Conservation (phyloP, 2,329 filamentous ascomycete genomes). For the Boeremia exigua region DNA sequence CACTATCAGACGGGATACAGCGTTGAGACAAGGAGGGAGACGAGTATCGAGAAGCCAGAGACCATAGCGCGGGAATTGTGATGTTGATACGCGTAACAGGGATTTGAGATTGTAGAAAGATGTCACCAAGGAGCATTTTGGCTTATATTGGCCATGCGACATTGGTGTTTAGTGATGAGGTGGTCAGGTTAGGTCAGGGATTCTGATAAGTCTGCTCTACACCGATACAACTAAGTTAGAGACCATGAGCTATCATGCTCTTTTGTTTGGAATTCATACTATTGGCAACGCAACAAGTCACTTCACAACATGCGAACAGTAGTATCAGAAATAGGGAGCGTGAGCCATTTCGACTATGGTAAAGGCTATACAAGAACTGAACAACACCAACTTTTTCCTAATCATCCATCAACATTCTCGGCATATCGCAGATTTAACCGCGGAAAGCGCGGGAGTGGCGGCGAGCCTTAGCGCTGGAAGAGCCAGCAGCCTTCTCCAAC, state of each 20-base stretch:
- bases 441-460: conserved; percentile 29
- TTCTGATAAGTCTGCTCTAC: too few relatives aligned
- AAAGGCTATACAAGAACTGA: conserved; percentile 27
- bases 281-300: not conserved
- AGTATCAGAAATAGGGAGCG: not conserved
- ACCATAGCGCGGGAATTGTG: conserved; percentile 5
- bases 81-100: not conserved
- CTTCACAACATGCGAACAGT: not conserved
- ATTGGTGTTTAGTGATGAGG: too few relatives aligned
- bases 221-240: too few relatives aligned
- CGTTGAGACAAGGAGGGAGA: not conserved
- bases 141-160: too few relatives aligned
- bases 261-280: too few relatives aligned
- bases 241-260: too few relatives aligned
- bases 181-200: too few relatives aligned
- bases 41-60: conserved; percentile 5
- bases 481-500: conserved; percentile 30
- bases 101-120: not conserved
- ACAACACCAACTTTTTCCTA: conserved; percentile 9
- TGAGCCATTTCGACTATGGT: conserved; percentile 14
- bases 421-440: conserved; percentile 5
- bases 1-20: not conserved
- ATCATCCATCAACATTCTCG: conserved; percentile 7
- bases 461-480: conserved; percentile 28
- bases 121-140: too few relatives aligned